Evolutionary conservation across 116 monocot species (phyloP).

Genomic region (Phalaenopsis hybrid): DNA sequence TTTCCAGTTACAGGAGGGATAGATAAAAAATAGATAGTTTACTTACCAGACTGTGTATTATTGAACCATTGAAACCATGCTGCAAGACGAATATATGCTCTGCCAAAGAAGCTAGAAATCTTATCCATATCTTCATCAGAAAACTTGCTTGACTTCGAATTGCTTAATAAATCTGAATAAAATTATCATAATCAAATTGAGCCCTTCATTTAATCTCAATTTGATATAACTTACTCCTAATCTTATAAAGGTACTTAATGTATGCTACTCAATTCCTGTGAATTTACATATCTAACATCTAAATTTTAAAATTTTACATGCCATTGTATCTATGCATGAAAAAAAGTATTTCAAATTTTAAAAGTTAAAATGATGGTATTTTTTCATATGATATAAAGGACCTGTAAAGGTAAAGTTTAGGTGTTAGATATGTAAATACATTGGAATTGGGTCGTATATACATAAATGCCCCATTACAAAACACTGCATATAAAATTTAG

Average conservation of each 20-base stretch:
- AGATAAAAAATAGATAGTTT: background rate
- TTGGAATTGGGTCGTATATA: no score
- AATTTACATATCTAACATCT: no score
- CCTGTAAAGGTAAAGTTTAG: no score
- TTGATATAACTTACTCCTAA: conserved; percentile 1
- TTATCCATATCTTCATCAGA: conserved; percentile 36
- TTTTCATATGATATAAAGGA: no score
- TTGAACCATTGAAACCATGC: conserved; percentile 97
- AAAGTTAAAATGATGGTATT: no score
- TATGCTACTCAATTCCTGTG: no score
- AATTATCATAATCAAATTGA: conserved; percentile 12
- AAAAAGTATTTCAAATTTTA: no score
- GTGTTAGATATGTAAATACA: no score
- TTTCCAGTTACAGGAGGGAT: background rate
- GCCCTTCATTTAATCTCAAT: background rate
- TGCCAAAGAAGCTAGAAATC: conserved; percentile 54
- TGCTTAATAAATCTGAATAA: conserved; percentile 54
- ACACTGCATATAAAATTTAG: background rate
- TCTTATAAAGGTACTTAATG: background rate
- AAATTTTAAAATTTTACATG: no score
- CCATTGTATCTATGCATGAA: no score
- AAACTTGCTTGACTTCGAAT: conserved; percentile 30
- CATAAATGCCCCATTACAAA: no score
- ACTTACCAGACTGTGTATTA: conserved; percentile 76
- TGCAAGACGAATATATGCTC: conserved; percentile 67